Base-by-base conservation (phyloP, 2,329 filamentous ascomycete genomes). In the Botryosphaeria agaves region DNA sequence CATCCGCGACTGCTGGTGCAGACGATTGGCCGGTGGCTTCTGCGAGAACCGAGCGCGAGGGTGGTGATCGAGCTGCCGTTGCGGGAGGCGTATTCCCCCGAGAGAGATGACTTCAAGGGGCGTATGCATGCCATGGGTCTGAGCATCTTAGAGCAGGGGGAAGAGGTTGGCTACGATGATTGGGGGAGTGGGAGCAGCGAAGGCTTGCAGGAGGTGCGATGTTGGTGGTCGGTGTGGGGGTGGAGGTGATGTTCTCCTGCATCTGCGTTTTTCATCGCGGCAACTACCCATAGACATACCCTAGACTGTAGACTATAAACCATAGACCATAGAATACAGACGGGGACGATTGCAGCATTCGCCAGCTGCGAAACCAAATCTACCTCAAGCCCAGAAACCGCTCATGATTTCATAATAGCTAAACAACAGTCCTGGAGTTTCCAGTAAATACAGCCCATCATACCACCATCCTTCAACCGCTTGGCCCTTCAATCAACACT, bases 61-160 rank as follows among this genome's bases (percentile, higher is more conserved):
- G 76, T 77, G 1, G 62, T 94, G 7, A 59, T 89, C 26, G 87
- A 92, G 57, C 71, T 91, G 26, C 87, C 87, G 0, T 61, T 83
- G 32, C 66, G 89, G 21, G 78, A 85, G 37, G 63, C 66, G 6
- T 78, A 75, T 36, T 71, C 71, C 1, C 56, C 64, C 23, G 72
- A 93, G 36, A 62, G 76, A 7, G 51, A 61, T 4, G 61, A 69
- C 8, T 75, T 94, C 40, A 65, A 65, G 25, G 48, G 59, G 6
- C 59, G 63, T 15, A 75, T 94, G 71, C 44, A 47, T 6, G 50
- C 54, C 2, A 53, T 69, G 11, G 66, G 56, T 19, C 56, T 64
- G 51, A 59, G 46, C 7, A 43, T 74, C 3, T 40, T 77, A 2
- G 61, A 72, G 12, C 67, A 80, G 43, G 72, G 71, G 5, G 59